Base-by-base conservation (phyloP, 129 eudicot genomes). In the Helichrysum umbraculigerum region DNA sequence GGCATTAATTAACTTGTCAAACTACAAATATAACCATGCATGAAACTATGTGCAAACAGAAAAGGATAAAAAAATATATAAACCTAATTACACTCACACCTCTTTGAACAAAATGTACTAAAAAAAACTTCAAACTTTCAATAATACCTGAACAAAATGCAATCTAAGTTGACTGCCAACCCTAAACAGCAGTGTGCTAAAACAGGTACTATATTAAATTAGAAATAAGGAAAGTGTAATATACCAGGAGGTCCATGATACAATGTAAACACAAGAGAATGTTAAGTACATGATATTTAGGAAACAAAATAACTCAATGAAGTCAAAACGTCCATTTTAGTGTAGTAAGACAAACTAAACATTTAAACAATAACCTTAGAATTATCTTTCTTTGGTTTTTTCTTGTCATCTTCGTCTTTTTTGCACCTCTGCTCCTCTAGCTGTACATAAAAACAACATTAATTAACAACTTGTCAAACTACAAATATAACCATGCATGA, bases 331-430 rank as follows among this genome's bases (percentile, higher is more conserved):
- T 37, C 47, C 47, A 9, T 0, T 2, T 41, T 41, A 41, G 37
- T 51, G 34, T 14, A 3, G 50, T 41, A 65, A 64, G 4, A 10
- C 34, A 37, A 35, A 69, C 15, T 68, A 72, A 62, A 37, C 25
- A 62, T 42, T 42, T 68, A 72, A 62, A 37, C 25, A 62, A 52
- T 42, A 58, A 86, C 92, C 90, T 91, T 81, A 30, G 86, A 59
- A 35, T 42, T 19, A 22, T 47, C 25, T 28, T 69, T 69, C 73
- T 69, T 69, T 39, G 62, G 33, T 51, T 76, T 76, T 34, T 64
- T 76, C 65, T 76, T 21, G 14, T 76, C 79, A 17, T 65, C 73
- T 3, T 65, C 72, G 0, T 66, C 73, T 37, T 76, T 76, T 25
- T 76, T 76, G 72, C 73, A 52, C 28, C 72, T 76, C 16, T 68